These are phyloP conservation scores for Colletotrichum sp. DNA, from an alignment of 2,329 filamentous ascomycete genomes.

Conservation along the genomic window DNA sequence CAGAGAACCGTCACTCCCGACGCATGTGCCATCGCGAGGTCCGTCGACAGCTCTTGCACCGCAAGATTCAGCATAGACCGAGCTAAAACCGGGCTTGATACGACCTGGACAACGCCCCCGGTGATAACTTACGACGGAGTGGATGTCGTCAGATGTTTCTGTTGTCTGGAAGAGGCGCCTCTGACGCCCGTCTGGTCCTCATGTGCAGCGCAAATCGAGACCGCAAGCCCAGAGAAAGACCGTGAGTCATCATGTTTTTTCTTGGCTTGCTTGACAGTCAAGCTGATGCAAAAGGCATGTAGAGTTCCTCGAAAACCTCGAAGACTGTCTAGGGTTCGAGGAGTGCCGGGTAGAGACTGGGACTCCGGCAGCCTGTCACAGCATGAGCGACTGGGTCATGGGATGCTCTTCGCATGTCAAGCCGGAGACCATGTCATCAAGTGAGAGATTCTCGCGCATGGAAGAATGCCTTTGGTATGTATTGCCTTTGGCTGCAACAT, in stretches of 20 bases:
- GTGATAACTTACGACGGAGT: not conserved
- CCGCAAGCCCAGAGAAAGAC: not conserved
- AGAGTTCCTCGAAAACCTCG: not conserved
- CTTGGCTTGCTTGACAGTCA: not conserved
- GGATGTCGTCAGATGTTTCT: not conserved
- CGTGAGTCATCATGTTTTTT: not conserved
- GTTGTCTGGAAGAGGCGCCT: not conserved
- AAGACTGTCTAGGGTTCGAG: not conserved
- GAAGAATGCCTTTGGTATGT: not conserved
- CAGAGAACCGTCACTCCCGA: not conserved
- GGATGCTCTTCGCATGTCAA: not conserved
- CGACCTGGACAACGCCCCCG: not conserved
- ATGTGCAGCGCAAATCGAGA: not conserved
- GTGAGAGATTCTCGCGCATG: not conserved
- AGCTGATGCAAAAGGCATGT: not conserved
- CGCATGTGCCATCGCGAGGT: not conserved
- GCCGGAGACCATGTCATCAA: not conserved
- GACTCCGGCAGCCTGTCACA: not conserved
- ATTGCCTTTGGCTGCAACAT: not conserved
- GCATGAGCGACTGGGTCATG: not conserved
- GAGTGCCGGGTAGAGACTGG: not conserved
- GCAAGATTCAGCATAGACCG: not conserved
- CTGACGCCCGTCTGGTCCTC: not conserved
- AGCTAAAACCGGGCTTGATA: not conserved
- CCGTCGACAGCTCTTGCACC: not conserved